These are phyloP conservation scores for Reutealis trisperma DNA, from an alignment of 345 rosid species.

Conservation along the genomic window DNA sequence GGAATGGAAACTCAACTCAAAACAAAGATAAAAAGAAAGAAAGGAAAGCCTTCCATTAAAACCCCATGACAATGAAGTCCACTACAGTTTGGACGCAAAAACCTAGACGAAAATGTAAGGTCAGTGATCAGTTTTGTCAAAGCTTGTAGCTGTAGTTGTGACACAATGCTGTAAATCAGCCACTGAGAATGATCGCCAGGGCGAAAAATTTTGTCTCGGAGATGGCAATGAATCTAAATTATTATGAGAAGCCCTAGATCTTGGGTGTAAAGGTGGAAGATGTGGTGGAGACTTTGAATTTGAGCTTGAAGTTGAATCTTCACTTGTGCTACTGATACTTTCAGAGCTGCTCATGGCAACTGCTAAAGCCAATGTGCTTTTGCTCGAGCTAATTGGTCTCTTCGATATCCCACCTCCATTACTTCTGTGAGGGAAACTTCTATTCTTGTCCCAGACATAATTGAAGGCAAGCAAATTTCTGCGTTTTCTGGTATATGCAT, in stretches of 20 bases:
- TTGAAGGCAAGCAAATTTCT: slow-evolving; percentile 60
- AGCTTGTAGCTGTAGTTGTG: slow-evolving; percentile 4
- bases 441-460: slow-evolving; percentile 64
- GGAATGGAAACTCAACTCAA: neutral
- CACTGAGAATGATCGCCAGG: slow-evolving; percentile 59
- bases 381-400: slow-evolving; percentile 57
- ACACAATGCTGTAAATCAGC: slow-evolving; percentile 61
- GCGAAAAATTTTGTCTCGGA: slow-evolving; percentile 27
- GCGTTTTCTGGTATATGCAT: slow-evolving; percentile 52
- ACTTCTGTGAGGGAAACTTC: slow-evolving; percentile 27
- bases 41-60: neutral
- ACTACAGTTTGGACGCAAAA: neutral
- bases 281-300: slow-evolving; percentile 49
- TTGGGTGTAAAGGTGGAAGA: slow-evolving; percentile 77
- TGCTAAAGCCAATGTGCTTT: slow-evolving; percentile 69
- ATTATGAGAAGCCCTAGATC: slow-evolving; percentile 34
- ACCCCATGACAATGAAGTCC: neutral
- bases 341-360: slow-evolving; percentile 65
- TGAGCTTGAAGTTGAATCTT: slow-evolving; percentile 51
- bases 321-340: slow-evolving; percentile 57
- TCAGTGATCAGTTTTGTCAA: slow-evolving; percentile 19
- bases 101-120: neutral
- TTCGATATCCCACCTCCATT: slow-evolving; percentile 58
- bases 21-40: neutral
- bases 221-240: slow-evolving; percentile 32